Evolutionary conservation across 148 eudicot species (phyloP).

Genomic region (Heliosperma pusillum): DNA sequence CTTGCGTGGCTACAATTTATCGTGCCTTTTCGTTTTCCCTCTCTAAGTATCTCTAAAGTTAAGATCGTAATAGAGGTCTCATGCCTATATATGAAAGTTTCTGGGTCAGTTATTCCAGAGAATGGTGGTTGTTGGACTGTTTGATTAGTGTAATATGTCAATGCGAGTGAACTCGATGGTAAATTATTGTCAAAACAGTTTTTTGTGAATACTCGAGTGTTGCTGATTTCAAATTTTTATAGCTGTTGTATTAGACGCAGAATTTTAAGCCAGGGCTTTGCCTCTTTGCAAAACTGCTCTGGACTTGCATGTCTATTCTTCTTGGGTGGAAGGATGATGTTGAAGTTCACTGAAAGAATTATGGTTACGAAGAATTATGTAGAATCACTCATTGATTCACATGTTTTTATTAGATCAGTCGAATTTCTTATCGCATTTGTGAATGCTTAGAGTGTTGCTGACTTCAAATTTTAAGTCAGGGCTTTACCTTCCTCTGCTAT

Average conservation of each 20-base stretch:
- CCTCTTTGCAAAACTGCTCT: neutral
- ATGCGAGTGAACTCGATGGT: neutral
- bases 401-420: no score
- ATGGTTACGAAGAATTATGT: no score
- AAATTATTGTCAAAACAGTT: neutral
- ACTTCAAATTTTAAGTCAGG: neutral
- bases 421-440: no score
- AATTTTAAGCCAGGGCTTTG: neutral
- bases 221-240: neutral
- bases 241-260: neutral
- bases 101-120: neutral
- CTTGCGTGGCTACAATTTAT: neutral
- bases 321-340: no score
- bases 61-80: conserved; percentile 6
- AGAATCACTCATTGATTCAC: no score
- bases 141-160: neutral
- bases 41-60: neutral
- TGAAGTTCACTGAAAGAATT: no score
- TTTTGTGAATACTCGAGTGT: neutral
- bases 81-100: neutral
- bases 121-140: neutral
- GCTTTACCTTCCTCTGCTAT: neutral
- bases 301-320: neutral
- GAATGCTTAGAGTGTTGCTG: neutral
- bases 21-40: neutral